Conservation (phyloP, 176 grass and related monocot genomes). For the Tuctoria greenei region DNA sequence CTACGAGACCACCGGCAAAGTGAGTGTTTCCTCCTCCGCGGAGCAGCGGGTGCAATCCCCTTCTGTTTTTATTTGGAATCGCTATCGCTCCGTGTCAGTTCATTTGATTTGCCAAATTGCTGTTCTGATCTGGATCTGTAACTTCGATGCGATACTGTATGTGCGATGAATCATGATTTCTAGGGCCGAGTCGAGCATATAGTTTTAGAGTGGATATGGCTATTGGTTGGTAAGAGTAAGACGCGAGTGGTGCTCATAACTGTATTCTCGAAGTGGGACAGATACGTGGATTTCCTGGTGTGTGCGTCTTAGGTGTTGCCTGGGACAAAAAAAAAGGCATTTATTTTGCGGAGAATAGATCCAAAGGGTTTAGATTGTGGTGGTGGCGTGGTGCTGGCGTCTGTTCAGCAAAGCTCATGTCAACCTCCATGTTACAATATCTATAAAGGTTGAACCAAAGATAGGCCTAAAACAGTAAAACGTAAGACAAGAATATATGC, state of each 20-base stretch:
- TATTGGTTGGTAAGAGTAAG: conserved; percentile 36
- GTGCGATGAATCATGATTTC: not conserved
- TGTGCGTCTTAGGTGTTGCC: not conserved
- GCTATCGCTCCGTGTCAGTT: conserved; percentile 24
- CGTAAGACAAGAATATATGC: conserved; percentile 40
- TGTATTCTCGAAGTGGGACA: not conserved
- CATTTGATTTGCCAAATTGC: not conserved
- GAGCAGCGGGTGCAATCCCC: not conserved
- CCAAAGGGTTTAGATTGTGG: conserved; percentile 6
- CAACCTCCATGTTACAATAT: conserved; percentile 5
- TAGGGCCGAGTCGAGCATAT: not conserved
- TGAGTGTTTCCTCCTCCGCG: conserved; percentile 28
- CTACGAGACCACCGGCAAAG: conserved; percentile 83
- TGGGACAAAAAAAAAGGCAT: conserved; percentile 11
- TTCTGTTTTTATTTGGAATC: conserved; percentile 25
- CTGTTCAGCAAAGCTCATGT: conserved; percentile 1
- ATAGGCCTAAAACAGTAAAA: conserved; percentile 28
- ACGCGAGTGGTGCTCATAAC: not conserved
- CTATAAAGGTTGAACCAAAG: conserved; percentile 3
- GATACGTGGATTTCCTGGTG: conserved; percentile 27
- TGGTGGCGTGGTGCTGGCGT: not conserved
- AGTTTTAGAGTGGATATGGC: not conserved
- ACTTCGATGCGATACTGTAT: not conserved
- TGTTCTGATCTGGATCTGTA: conserved; percentile 37
- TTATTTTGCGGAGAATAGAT: conserved; percentile 38